Base-by-base conservation (phyloP, 2,329 filamentous ascomycete genomes). In the Penicillium nordicum region DNA sequence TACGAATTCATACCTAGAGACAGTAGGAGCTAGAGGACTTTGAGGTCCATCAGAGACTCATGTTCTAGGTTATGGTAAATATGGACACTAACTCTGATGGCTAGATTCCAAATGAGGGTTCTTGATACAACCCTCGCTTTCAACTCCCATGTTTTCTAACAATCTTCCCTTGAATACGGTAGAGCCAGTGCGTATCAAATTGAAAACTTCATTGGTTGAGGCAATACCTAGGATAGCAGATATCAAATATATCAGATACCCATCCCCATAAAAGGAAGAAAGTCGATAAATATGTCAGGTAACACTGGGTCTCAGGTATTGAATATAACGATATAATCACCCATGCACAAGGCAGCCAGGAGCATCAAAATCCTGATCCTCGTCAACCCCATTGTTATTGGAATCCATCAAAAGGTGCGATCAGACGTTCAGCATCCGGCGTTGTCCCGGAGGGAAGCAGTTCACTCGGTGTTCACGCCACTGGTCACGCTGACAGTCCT, bases 401-500 rank as follows among this genome's bases (percentile, higher is more conserved):
- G 5, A 50, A 8, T 23, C 25, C 23, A 14, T 34, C 6, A 4
- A 10, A 16, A 8, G 18, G 3, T 25, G 23, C 11, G 11, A 21
- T 38, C 10, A 52, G 21, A 52, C 32, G 12, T 52, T 37, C 11
- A 29, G 3, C 1, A 37, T 2, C 1, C 21, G n/a, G 23, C 50
- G 32, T 10, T 23, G n/a, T 8, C 18, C 12, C 2, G 41, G n/a
- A 8, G 12, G 2, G 18, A 52, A 2, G 18, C 50, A 52, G 41
- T 23, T 37, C n/a, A 29, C 12, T 46, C 25, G 40, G n/a, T 52
- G 50, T 5, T 52, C 41, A 5, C 8, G 41, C 50, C 40, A 52
- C 12, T 52, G 40, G 6, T 12, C 30, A 18, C n/a, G 32, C n/a
- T 52, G 50, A 11, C 40, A 52, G 5, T 46, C 40, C 50, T 52